Conservation (phyloP, 2,329 filamentous ascomycete species). For the Didymella sp. region DNA sequence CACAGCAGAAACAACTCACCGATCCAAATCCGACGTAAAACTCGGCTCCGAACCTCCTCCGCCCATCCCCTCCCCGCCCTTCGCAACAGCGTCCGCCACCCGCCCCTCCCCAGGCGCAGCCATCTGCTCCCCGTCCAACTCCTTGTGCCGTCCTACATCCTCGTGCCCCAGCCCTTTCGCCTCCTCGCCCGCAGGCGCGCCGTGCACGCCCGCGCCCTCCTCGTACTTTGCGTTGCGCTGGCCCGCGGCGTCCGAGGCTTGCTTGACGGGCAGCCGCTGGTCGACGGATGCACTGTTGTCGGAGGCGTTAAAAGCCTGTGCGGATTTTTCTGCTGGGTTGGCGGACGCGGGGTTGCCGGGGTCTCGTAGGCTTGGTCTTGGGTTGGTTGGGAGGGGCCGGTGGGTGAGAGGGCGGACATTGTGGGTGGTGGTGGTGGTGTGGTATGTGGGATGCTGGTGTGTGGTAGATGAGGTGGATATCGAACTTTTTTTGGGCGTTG, state of each 20-base stretch:
- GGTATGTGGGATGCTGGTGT: neutral
- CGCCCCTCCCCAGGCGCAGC: slow-evolving; percentile 56
- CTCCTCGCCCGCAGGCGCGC: slow-evolving; percentile 55
- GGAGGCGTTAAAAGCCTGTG: slow-evolving; percentile 46
- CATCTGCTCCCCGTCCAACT: slow-evolving; percentile 59
- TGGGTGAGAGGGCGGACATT: slow-evolving; percentile 52
- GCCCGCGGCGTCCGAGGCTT: slow-evolving; percentile 49
- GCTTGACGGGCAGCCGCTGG: slow-evolving; percentile 50
- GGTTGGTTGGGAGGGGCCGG: slow-evolving; percentile 54
- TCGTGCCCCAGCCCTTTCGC: slow-evolving; percentile 49
- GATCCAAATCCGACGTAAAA: slow-evolving; percentile 55
- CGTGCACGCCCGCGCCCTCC: slow-evolving; percentile 50
- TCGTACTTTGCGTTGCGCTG: slow-evolving; percentile 45
- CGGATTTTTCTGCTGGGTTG: slow-evolving; percentile 49
- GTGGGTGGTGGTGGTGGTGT: slow-evolving; percentile 9
- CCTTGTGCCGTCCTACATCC: slow-evolving; percentile 54
- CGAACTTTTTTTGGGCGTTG: too few species aligned
- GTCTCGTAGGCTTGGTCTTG: slow-evolving; percentile 56
- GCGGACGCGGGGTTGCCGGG: slow-evolving; percentile 55
- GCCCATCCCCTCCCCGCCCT: slow-evolving; percentile 34
- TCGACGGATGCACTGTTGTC: slow-evolving; percentile 39
- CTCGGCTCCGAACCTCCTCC: slow-evolving; percentile 51
- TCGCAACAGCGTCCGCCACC: slow-evolving; percentile 52
- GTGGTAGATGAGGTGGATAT: neutral
- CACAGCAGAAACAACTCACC: slow-evolving; percentile 27